Base-by-base conservation (phyloP, 2,329 filamentous ascomycete genomes). In the Beauveria brongniartii region DNA sequence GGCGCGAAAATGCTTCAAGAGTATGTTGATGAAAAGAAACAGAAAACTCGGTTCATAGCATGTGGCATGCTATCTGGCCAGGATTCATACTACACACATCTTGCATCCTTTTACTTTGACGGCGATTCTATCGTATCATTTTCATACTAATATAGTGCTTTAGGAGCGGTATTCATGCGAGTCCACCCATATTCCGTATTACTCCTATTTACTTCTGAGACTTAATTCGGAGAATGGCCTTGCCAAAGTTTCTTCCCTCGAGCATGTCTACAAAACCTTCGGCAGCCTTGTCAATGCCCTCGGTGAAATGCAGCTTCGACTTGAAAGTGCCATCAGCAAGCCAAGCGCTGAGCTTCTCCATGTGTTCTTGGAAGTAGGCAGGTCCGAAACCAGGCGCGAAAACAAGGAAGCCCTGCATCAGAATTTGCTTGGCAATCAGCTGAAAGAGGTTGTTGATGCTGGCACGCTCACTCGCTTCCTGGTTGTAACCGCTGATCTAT, bases 221-320 rank as follows among this genome's bases (percentile, higher is more conserved):
- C 41, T 65, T 63, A n/a, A 82, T 73, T 78, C 90, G 89, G 68
- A 94, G 69, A 24, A 94, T 82, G 18, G 90, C 89, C 82, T 96
- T 96, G 67, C 91, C 91, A 74, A 92, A 90, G 78, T 95, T 95
- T 74, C 89, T 82, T 53, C 91, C 91, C 69, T 83, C 72, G 59
- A 94, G 80, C 78, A 95, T 86, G 14, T 85, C 89, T 14, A 93
- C 74, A 63, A 95, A 80, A 0, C 88, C 91, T 61, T 92, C 83
- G 6, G 84, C 77, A 1, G 87, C 87, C n/a, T 90, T 86, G 63
- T 95, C 91, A 63, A 95, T 92, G 22, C 91, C 90, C 59, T 87
- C 80, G 0, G 87, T 91, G 62, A 89, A 77, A 67, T 82, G 77
- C 63, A 88, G 78, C 75, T 87, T 85, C 55, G 84, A 81, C 78